phyloP scores from a whole-genome alignment of 768 basidiomycete species.

The Boletus edulis region DNA sequence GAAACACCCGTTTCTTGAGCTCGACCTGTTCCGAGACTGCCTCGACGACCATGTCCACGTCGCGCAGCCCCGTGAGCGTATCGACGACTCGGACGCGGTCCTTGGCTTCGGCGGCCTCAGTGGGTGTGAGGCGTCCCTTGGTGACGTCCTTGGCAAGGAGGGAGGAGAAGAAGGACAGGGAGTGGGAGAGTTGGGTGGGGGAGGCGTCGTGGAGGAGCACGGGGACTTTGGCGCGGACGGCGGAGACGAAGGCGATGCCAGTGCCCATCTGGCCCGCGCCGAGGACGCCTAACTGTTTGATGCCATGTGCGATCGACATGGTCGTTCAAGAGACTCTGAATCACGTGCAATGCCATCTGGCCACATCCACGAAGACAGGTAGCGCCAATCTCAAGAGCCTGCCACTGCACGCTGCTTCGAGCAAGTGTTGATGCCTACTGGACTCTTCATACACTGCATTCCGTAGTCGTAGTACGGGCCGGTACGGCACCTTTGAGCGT shows the following conservation, averaged over 20 bases:
- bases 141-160: slow-evolving; percentile 86
- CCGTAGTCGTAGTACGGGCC: too few species aligned
- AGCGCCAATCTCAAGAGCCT: too few species aligned
- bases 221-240: slow-evolving; percentile 80
- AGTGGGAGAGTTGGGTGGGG: slow-evolving; percentile 66
- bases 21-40: slow-evolving; percentile 84
- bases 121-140: slow-evolving; percentile 70
- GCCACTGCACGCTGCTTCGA: too few species aligned
- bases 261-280: slow-evolving; percentile 90
- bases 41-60: slow-evolving; percentile 92
- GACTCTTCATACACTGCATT: too few species aligned
- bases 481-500: too few species aligned
- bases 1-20: slow-evolving; percentile 79
- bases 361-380: too few species aligned
- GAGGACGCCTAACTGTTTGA: slow-evolving; percentile 73
- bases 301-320: slow-evolving; percentile 60
- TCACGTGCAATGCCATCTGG: too few species aligned
- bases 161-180: slow-evolving; percentile 72
- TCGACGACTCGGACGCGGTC: slow-evolving; percentile 62
- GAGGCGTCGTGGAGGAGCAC: slow-evolving; percentile 86
- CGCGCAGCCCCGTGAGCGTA: slow-evolving; percentile 60
- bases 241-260: slow-evolving; percentile 87
- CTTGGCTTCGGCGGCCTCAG: slow-evolving; percentile 71
- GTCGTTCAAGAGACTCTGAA: background rate
- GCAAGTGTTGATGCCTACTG: too few species aligned